Conservation (phyloP, 371 early-diverging fungal genomes). For the Blakeslea trispora region DNA sequence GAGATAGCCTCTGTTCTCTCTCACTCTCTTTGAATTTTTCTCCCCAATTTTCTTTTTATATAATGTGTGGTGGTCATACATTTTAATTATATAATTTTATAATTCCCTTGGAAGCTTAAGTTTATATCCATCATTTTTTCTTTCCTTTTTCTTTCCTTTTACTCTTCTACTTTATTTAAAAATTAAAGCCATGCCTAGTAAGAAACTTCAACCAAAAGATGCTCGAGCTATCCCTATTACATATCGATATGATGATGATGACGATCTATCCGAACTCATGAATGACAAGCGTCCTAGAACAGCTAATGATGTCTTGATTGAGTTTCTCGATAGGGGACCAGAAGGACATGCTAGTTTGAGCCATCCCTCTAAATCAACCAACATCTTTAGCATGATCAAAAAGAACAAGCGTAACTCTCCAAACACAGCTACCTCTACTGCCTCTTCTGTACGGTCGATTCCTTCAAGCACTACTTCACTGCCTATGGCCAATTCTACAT, state of each 20-base stretch:
- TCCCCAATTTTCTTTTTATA: no score
- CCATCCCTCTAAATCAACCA: constrained; percentile 8
- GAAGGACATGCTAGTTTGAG: constrained; percentile 56
- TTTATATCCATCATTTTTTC: constrained; percentile 5
- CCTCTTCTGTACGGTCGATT: constrained; percentile 13
- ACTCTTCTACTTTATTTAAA: no score
- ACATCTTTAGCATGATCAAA: constrained; percentile 35
- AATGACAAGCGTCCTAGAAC: constrained; percentile 20
- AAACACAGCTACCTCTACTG: constrained; percentile 15
- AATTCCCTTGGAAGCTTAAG: not conserved
- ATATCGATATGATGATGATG: constrained; percentile 19
- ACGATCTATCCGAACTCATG: constrained; percentile 18
- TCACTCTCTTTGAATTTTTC: no score
- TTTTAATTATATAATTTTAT: no score
- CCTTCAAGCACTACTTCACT: constrained; percentile 6
- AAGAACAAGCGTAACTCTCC: constrained; percentile 26
- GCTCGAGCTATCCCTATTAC: constrained; percentile 21
- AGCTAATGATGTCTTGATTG: constrained; percentile 46
- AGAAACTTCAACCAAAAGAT: constrained; percentile 31
- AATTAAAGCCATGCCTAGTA: constrained; percentile 19
- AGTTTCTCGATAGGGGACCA: constrained; percentile 50
- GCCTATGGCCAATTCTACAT: not conserved
- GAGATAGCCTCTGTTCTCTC: no score
- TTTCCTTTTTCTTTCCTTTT: constrained; percentile 7
- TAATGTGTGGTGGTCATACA: no score